phyloP scores from a whole-genome alignment of 345 rosid genomes.

The Eutrema heterophyllum region DNA sequence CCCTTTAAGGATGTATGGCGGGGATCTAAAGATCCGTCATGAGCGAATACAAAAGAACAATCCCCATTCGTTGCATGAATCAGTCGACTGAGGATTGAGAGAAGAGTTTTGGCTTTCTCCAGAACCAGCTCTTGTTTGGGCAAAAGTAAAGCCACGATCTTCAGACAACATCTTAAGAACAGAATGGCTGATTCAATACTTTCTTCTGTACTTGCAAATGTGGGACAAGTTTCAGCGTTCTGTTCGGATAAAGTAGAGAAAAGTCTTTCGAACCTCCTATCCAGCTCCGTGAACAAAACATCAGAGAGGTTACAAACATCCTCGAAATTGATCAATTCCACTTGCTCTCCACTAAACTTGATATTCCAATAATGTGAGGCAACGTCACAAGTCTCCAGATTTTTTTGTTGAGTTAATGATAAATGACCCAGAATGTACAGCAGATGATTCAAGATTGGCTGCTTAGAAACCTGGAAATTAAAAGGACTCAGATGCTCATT shows the following conservation, averaged over 20 bases:
- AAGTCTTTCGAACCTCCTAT: slow-evolving; percentile 22
- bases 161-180: slow-evolving; percentile 51
- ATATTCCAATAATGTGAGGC: slow-evolving; percentile 15
- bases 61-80: slow-evolving; percentile 20
- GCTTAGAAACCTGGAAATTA: slow-evolving; percentile 40
- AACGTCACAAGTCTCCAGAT: slow-evolving; percentile 26
- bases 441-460: slow-evolving; percentile 34
- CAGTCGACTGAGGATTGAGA: slow-evolving; percentile 36
- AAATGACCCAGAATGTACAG: slow-evolving; percentile 30
- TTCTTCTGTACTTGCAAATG: slow-evolving; percentile 12
- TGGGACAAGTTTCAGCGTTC: slow-evolving; percentile 9
- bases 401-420: slow-evolving; percentile 4
- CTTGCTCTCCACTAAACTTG: slow-evolving; percentile 15
- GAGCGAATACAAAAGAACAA: slow-evolving; percentile 1
- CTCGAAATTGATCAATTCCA: slow-evolving; percentile 20
- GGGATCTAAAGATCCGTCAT: slow-evolving; percentile 24
- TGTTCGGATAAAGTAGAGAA: slow-evolving; percentile 31
- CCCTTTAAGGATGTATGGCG: slow-evolving; percentile 19
- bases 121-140: slow-evolving; percentile 23
- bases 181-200: slow-evolving; percentile 33
- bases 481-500: not conserved
- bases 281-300: slow-evolving; percentile 44
- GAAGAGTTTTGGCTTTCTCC: slow-evolving; percentile 43
- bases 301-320: slow-evolving; percentile 37
- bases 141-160: slow-evolving; percentile 29